Conservation (phyloP, 768 basidiomycete species). For the Hydnomerulius pinastri region DNA sequence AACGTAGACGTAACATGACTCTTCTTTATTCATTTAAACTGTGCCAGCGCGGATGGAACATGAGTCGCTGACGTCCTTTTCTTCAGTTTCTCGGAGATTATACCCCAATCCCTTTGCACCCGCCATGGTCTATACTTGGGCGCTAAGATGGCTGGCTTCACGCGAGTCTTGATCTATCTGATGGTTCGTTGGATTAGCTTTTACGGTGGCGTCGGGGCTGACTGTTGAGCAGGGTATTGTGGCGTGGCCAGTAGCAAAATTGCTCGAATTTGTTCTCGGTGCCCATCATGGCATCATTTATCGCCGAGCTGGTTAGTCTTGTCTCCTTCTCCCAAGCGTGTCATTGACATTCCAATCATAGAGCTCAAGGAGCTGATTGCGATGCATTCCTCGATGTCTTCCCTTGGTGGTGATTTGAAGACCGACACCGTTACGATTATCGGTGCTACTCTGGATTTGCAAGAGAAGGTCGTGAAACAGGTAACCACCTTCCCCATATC, state of each 20-base stretch:
- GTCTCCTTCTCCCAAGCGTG: neutral
- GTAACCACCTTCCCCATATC: constrained; percentile 24
- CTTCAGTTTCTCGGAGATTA: constrained; percentile 83
- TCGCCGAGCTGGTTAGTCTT: constrained; percentile 57
- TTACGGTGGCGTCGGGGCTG: neutral
- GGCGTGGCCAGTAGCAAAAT: constrained; percentile 84
- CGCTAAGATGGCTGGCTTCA: constrained; percentile 79
- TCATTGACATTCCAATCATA: constrained; percentile 11
- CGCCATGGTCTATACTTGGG: constrained; percentile 88
- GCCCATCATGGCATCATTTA: constrained; percentile 92
- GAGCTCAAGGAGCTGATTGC: constrained; percentile 91
- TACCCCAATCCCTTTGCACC: constrained; percentile 90
- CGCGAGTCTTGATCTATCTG: constrained; percentile 64
- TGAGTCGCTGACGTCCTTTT: constrained; percentile 4
- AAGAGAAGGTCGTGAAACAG: constrained; percentile 81
- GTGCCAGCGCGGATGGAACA: neutral
- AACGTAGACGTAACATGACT: neutral
- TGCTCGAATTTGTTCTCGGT: constrained; percentile 77
- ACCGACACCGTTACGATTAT: constrained; percentile 88
- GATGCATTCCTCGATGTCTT: constrained; percentile 73
- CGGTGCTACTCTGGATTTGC: constrained; percentile 84
- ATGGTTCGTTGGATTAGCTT: constrained; percentile 46
- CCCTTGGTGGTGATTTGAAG: constrained; percentile 84
- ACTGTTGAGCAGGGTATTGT: constrained; percentile 55
- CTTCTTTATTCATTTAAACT: neutral